These are phyloP conservation scores for Mycoemilia scoparia DNA, from an alignment of 192 early-diverging fungal genomes.

Conservation along the genomic window DNA sequence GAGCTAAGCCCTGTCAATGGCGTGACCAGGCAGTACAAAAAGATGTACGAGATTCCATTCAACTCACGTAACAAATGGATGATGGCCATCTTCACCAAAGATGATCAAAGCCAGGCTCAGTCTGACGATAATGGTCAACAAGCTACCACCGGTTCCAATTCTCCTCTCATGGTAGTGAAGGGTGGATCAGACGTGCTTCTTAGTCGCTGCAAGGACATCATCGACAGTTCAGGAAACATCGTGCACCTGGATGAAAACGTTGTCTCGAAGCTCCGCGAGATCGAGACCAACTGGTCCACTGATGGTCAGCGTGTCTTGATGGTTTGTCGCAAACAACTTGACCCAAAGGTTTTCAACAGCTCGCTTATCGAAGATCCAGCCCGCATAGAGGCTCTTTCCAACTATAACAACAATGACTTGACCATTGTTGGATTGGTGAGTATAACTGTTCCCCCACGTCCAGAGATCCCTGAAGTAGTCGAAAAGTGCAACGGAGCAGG, in stretches of 20 bases:
- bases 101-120: neutral
- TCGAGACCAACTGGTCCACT: conserved; percentile 34
- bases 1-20: conserved; percentile 5
- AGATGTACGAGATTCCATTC: conserved; percentile 41
- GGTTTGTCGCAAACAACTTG: conserved; percentile 19
- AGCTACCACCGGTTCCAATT: too few species aligned
- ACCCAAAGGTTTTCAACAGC: conserved; percentile 10
- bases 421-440: conserved; percentile 54
- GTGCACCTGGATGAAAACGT: conserved; percentile 15
- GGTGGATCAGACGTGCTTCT: conserved; percentile 65
- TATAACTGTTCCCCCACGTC: conserved; percentile 71
- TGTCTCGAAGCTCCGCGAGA: conserved; percentile 9
- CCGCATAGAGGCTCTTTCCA: conserved; percentile 7
- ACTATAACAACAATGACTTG: conserved; percentile 26
- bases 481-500: conserved; percentile 38
- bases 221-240: conserved; percentile 19
- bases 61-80: conserved; percentile 59
- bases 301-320: conserved; percentile 39
- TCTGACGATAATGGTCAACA: too few species aligned
- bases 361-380: conserved; percentile 14
- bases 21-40: conserved; percentile 7
- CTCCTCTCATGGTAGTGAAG: conserved; percentile 41
- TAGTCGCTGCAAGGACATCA: conserved; percentile 23
- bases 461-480: conserved; percentile 46
- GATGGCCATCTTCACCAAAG: conserved; percentile 23